Evolutionary conservation across 805 yeast genomes (phyloP), one percentile per base, ranked within the genome.

Genomic region (Candida nitratophila): DNA sequence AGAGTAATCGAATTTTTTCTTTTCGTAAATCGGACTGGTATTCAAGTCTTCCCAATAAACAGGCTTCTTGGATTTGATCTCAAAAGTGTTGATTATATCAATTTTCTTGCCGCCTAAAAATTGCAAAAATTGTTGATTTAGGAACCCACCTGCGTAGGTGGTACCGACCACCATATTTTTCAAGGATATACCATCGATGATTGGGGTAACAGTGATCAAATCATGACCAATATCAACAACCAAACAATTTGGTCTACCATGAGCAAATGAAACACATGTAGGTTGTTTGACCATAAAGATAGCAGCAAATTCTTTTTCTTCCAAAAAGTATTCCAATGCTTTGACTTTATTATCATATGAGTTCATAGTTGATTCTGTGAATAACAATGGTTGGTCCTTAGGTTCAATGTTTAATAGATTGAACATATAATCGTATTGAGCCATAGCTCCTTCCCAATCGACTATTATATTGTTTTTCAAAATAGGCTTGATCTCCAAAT

Each of bases 361-460:
- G 47, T 86, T 82, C 96, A 96, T 86, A 12, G 86, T 81, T 2
- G 95, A 90, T 66, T 90, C 96, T 1, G 96, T 89, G 37, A 88
- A 61, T 44, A 90, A 64, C 27, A 87, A 69, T 8, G 97, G 96
- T 58, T 81, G 86, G 47, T 83, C 87, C 17, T 60, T 59, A 43
- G 77, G 73, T 43, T 78, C 74, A 11, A 83, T 69, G 36, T 69
- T 66, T 48, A 86, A 57, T 19, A 68, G 64, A 19, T 75, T 64
- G 50, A 87, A 74, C 45, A 81, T 72, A 64, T 78, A 74, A 7
- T 69, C 65, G 76, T 86, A 87, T 55, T 88, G 89, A 22, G 77
- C 87, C 31, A 76, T 65, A 1, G 91, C 89, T 0, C 82, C 81
- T 48, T 89, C 96, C 96, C 96, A 90, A 62, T 90, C 96, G 3